Conservation (phyloP, 257 asterid species). For the Fraxinus anomala region DNA sequence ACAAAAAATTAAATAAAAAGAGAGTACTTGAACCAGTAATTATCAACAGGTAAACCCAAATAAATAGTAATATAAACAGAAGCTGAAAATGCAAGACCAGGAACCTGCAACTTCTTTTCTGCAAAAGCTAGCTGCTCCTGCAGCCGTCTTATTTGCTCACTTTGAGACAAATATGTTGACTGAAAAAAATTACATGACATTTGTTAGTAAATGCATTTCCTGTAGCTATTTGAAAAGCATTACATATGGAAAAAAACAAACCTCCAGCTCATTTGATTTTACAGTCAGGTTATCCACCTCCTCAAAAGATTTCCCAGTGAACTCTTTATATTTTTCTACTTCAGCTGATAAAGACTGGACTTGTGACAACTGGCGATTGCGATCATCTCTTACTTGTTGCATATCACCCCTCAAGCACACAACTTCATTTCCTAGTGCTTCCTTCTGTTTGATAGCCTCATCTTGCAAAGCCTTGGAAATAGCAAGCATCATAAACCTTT, state of each 20-base stretch:
- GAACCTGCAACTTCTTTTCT: slow-evolving; percentile 68
- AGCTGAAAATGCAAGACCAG: slow-evolving; percentile 13
- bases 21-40: background rate
- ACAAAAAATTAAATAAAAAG: slow-evolving; percentile 1
- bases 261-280: slow-evolving; percentile 73
- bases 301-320: slow-evolving; percentile 53
- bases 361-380: slow-evolving; percentile 60
- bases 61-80: slow-evolving; percentile 6
- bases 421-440: slow-evolving; percentile 68
- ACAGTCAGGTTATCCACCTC: slow-evolving; percentile 51
- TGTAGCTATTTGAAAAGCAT: background rate
- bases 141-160: slow-evolving; percentile 62
- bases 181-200: slow-evolving; percentile 24
- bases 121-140: slow-evolving; percentile 73
- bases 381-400: slow-evolving; percentile 72
- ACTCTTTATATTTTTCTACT: slow-evolving; percentile 60
- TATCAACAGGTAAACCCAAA: background rate
- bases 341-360: slow-evolving; percentile 55
- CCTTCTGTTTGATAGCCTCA: slow-evolving; percentile 72
- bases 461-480: slow-evolving; percentile 62
- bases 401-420: slow-evolving; percentile 68
- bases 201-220: slow-evolving; percentile 8
- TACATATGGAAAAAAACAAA: slow-evolving; percentile 11
- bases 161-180: slow-evolving; percentile 69
- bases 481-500: slow-evolving; percentile 9